Conservation (phyloP, 2,329 filamentous ascomycete species). For the Cercospora zeina region DNA sequence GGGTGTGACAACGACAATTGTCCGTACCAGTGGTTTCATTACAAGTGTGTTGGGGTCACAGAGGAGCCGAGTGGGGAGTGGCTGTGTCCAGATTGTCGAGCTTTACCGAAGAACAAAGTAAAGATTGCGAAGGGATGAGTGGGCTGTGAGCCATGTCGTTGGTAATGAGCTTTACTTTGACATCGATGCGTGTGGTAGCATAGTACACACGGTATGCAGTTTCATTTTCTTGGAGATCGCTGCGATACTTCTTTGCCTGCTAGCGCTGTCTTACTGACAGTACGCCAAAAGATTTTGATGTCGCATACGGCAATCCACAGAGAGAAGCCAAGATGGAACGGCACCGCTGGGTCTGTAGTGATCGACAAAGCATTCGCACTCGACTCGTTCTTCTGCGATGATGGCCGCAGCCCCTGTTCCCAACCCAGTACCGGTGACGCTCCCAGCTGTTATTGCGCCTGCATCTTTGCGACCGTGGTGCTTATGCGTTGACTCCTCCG, state of each 20-base stretch:
- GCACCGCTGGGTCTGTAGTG: background rate
- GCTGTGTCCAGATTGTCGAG: slow-evolving; percentile 49
- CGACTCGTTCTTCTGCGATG: background rate
- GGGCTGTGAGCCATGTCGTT: background rate
- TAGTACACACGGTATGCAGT: background rate
- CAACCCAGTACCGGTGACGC: background rate
- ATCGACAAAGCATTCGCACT: background rate
- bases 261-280: background rate
- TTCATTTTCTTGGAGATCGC: background rate
- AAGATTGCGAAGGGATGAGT: slow-evolving; percentile 25
- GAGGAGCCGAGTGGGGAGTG: slow-evolving; percentile 54
- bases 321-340: too few species aligned
- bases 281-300: background rate
- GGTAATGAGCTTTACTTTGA: background rate
- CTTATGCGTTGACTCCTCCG: too few species aligned
- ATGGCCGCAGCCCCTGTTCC: background rate
- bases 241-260: background rate
- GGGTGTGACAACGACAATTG: slow-evolving; percentile 83
- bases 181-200: slow-evolving; percentile 8
- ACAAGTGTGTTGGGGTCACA: slow-evolving; percentile 59
- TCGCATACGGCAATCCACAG: background rate
- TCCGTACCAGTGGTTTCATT: slow-evolving; percentile 85
- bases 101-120: slow-evolving; percentile 36
- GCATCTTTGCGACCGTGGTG: background rate
- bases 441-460: background rate